Conservation (phyloP, 306 rosid species). For the Malus sylvestris region DNA sequence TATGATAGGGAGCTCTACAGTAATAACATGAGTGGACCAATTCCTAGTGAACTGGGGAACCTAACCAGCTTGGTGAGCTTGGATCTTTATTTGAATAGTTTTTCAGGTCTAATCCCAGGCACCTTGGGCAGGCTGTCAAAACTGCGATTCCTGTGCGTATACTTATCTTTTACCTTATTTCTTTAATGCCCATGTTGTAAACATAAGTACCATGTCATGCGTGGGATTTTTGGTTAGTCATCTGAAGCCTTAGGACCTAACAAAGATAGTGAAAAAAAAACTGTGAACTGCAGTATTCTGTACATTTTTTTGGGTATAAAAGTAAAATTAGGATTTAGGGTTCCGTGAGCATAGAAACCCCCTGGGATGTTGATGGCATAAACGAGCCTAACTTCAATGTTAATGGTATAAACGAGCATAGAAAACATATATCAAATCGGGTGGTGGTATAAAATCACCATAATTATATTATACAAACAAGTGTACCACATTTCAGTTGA, state of each 20-base stretch:
- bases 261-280: background rate
- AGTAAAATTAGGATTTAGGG: background rate
- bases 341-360: background rate
- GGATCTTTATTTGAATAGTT: conserved; percentile 85
- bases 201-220: background rate
- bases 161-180: conserved; percentile 11
- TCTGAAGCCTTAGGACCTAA: background rate
- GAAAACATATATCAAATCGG: background rate
- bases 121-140: conserved; percentile 90
- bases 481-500: background rate
- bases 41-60: conserved; percentile 95
- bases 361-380: background rate
- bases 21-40: conserved; percentile 80
- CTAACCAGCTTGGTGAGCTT: conserved; percentile 99
- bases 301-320: background rate
- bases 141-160: conserved; percentile 90
- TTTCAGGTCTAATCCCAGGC: conserved; percentile 86
- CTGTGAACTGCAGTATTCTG: background rate
- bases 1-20: conserved; percentile 88
- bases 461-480: background rate
- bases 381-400: background rate
- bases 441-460: background rate
- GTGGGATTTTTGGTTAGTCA: background rate
- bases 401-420: too few species aligned
- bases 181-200: background rate